Evolutionary conservation across 1,284 basidiomycete species (phyloP), one percentile per base, ranked within the genome.

Genomic region (Naganishia liquefaciens): DNA sequence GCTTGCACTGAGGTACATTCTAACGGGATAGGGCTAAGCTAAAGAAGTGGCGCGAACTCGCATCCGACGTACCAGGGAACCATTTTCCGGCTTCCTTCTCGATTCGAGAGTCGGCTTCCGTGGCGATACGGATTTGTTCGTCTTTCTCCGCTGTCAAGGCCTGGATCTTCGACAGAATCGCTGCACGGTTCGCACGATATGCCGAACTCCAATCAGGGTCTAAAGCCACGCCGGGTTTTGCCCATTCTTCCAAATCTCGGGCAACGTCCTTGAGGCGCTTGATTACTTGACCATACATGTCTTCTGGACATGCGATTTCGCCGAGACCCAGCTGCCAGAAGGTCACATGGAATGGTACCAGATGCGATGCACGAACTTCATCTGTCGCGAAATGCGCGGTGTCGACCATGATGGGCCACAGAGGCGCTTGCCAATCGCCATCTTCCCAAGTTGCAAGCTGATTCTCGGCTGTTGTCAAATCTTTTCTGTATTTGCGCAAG

Each of bases 251-350:
- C 15, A 81, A 72, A 19, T 75, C 27, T 70, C 71, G 44, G 75
- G 72, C 37, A 80, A 70, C 15, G 69, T 70, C 37, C 44, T 73
- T 72, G 40, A 82, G 75, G 6, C 77, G 72, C 39, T 70, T 72
- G 46, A 77, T 75, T 27, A 80, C 80, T 40, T 74, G 71, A 43
- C 75, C 72, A 69, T 83, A 83, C 21, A 78, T 71, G 15, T 76
- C 73, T 33, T 74, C 68, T 11, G 81, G 91, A 30, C 89, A 87
- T 0, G 85, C 80, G 49, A 98, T 83, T 76, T 98, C 94, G 70
- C 91, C 90, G 28, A 88, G 88, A 0, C 90, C 89, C 62, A 97
- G 77, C 75, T 95, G 92, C 94, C 94, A 97, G 80, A 96, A 98
- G 0, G 92, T 92, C 47, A 91, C 80, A 71, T 93, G 94, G 80